Base-by-base conservation (phyloP, 2,329 filamentous ascomycete genomes). In the Cladosporium velox region DNA sequence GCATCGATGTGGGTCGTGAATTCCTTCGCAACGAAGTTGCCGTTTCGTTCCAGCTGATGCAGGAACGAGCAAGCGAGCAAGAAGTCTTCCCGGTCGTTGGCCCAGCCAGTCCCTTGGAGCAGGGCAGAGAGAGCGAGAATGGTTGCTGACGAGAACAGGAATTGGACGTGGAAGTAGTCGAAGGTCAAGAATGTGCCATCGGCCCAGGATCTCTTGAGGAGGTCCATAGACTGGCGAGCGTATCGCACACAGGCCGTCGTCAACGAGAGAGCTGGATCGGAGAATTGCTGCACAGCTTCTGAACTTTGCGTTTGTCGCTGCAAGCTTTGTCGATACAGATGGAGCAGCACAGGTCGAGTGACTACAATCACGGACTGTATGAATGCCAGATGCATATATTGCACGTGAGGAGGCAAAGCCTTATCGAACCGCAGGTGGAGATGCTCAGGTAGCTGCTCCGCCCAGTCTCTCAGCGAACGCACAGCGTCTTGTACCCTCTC, bases 91-190 rank as follows among this genome's bases (percentile, higher is more conserved):
- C 71, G 71, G 38, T 82, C 80, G n/a, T 73, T 74, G 3, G 72
- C 66, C 54, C 67, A 72, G 2, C 72, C 74, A 8, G 76, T 70
- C 4, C 75, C 70, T 57, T 67, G 59, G 0, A 81, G 71, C 0
- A 83, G 70, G 44, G 78, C 80, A 1, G 82, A 82, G 1, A 82
- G 75, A 0, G 79, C 80, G 1, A 84, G 76, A 4, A 83, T 77
- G 0, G 78, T 81, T 2, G 80, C 76, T 0, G 81, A 77, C 0
- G 82, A 80, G 70, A 84, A 84, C 30, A 84, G 77, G 49, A 82
- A 83, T 57, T 83, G 80, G 0, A 79, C 79, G 70, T 79, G 77
- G 57, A 80, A 80, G 70, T 82, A 83, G 70, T 83, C 82, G 55
- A 84, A 82, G 0, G 78, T 82, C 0, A 78, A 73, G 64, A 83